Conservation (phyloP, 352 stramenopile species). For the Phytophthora kernoviae region DNA sequence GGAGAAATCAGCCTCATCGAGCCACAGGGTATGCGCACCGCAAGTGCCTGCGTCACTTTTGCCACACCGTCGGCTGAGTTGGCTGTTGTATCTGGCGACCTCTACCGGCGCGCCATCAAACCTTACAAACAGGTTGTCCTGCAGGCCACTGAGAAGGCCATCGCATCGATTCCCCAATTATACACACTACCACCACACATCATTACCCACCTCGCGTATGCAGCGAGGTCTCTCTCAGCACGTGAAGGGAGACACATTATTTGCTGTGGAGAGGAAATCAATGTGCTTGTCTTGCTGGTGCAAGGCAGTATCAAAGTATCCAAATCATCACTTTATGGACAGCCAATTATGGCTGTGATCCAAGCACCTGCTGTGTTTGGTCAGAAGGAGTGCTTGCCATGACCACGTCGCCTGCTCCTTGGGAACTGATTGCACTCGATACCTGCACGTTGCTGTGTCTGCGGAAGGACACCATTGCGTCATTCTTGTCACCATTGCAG, state of each 20-base stretch:
- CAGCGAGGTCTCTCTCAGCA: slow-evolving; percentile 49
- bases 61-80: slow-evolving; percentile 50
- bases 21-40: slow-evolving; percentile 51
- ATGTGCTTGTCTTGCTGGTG: slow-evolving; percentile 65
- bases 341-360: slow-evolving; percentile 57
- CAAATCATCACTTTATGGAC: slow-evolving; percentile 15
- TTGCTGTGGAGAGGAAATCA: slow-evolving; percentile 55
- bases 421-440: slow-evolving; percentile 67
- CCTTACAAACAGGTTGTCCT: slow-evolving; percentile 76
- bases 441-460: slow-evolving; percentile 66
- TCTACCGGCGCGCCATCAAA: slow-evolving; percentile 73
- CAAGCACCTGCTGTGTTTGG: slow-evolving; percentile 72
- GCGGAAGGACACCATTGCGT: slow-evolving; percentile 58
- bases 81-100: slow-evolving; percentile 57
- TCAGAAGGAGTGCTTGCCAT: slow-evolving; percentile 63
- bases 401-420: slow-evolving; percentile 40
- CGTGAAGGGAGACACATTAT: slow-evolving; percentile 53
- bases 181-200: slow-evolving; percentile 46
- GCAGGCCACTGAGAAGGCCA: slow-evolving; percentile 50
- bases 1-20: slow-evolving; percentile 77
- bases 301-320: slow-evolving; percentile 74
- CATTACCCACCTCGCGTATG: slow-evolving; percentile 72
- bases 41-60: slow-evolving; percentile 72
- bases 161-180: slow-evolving; percentile 61
- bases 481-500: slow-evolving; percentile 55